Conservation (phyloP, 495 filamentous ascomycete genomes). For the Aspergillus baeticus region DNA sequence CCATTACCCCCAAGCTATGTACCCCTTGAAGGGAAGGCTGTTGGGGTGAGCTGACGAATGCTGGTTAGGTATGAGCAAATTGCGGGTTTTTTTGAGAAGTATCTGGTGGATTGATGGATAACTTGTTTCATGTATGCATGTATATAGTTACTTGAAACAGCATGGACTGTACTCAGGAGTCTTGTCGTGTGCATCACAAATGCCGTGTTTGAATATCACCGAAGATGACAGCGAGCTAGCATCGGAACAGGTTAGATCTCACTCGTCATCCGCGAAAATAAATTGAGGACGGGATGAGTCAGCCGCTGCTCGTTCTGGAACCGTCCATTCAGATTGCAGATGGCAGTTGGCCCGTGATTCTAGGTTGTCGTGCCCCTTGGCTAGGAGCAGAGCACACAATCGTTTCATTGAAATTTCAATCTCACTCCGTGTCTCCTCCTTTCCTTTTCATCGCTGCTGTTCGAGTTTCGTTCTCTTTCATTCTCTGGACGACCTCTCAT, state of each 20-base stretch:
- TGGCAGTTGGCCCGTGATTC: background rate
- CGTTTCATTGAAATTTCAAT: background rate
- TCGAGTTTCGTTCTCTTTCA: background rate
- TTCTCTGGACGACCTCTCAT: background rate
- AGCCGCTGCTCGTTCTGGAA: slow-evolving; percentile 7
- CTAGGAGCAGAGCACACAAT: slow-evolving; percentile 8
- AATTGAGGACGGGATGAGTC: background rate
- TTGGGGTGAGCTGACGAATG: background rate
- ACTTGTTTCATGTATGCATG: background rate
- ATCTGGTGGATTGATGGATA: slow-evolving; percentile 19
- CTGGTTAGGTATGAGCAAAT: slow-evolving; percentile 36
- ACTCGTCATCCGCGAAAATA: background rate
- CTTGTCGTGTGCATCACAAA: too few relatives aligned
- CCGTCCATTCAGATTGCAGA: background rate
- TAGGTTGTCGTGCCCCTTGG: slow-evolving; percentile 7
- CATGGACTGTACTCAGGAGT: too few relatives aligned
- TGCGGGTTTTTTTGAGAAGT: slow-evolving; percentile 44
- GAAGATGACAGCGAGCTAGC: background rate
- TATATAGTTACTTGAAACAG: background rate
- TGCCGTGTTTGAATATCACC: background rate
- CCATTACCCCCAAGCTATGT: too few relatives aligned
- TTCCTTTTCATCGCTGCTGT: background rate
- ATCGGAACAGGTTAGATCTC: background rate
- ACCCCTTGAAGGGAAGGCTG: background rate
- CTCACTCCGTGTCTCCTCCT: background rate